phyloP scores from a whole-genome alignment of 169 alveolate genomes.

The Cryptosporidium parvum region DNA sequence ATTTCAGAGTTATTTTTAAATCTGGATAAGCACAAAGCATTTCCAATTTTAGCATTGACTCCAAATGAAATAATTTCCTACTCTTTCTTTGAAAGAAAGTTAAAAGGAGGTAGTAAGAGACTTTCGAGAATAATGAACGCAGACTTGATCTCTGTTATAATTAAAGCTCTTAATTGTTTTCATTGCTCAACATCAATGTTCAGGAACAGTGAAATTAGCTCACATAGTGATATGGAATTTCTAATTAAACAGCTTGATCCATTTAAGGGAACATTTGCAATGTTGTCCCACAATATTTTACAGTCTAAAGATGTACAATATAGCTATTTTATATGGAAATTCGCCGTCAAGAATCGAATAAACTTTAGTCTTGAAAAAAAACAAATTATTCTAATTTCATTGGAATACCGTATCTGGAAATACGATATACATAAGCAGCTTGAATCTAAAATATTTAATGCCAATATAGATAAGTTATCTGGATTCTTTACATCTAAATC shows the following conservation, averaged over 20 bases:
- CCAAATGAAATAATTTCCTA: constrained; percentile 61
- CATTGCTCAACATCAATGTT: not conserved
- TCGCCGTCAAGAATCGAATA: constrained; percentile 5
- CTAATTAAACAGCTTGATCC: not conserved
- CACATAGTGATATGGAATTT: constrained; percentile 3
- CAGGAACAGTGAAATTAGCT: not conserved
- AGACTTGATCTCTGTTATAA: constrained; percentile 6
- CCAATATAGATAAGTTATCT: not conserved
- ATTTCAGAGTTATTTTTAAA: not conserved
- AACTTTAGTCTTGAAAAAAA: not conserved
- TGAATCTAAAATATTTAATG: not conserved
- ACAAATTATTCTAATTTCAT: not conserved
- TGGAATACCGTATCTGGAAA: constrained; percentile 30
- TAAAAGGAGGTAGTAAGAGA: not conserved
- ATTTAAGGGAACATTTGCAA: not conserved
- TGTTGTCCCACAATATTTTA: constrained; percentile 16
- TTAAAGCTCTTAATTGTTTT: constrained; percentile 20
- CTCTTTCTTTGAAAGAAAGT: constrained; percentile 35
- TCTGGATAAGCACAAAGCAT: not conserved
- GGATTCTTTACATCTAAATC: not conserved
- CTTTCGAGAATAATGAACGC: constrained; percentile 33
- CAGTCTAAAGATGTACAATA: constrained; percentile 23
- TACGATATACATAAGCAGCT: not conserved
- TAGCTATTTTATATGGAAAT: constrained; percentile 25
- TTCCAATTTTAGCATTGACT: constrained; percentile 37